phyloP scores from a whole-genome alignment of 2,329 filamentous ascomycete genomes.

The Colletotrichum euphorbiae region DNA sequence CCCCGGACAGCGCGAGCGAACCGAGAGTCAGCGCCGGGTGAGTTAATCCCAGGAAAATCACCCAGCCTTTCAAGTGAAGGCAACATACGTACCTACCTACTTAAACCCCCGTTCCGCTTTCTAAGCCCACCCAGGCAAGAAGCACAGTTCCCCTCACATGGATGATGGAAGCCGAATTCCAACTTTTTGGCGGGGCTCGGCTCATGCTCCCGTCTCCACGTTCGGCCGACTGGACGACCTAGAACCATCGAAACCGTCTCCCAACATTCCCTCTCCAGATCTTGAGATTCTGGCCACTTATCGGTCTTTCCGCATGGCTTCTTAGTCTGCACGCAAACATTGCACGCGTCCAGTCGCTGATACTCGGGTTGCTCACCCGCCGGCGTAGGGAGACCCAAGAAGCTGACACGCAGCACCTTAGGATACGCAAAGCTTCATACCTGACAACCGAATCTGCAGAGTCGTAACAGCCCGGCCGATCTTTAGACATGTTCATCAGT shows the following conservation, averaged over 20 bases:
- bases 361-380: background rate
- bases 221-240: conserved; percentile 13
- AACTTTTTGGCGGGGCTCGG: conserved; percentile 27
- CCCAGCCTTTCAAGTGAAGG: too few relatives aligned
- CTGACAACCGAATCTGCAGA: background rate
- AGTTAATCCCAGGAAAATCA: too few relatives aligned
- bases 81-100: too few relatives aligned
- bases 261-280: background rate
- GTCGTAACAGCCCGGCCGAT: conserved; percentile 3
- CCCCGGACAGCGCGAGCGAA: background rate
- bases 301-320: background rate
- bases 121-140: conserved; percentile 5
- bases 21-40: background rate
- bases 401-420: conserved; percentile 11
- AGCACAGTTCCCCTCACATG: conserved; percentile 19
- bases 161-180: conserved; percentile 24
- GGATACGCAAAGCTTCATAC: background rate
- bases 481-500: background rate
- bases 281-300: conserved; percentile 17
- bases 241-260: conserved; percentile 1
- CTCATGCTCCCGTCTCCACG: conserved; percentile 1
- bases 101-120: conserved; percentile 4
- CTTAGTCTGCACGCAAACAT: background rate
- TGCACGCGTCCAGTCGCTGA: conserved; percentile 11
- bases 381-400: background rate